Evolutionary conservation across 164 flowering plant species (phyloP), one percentile per base, ranked within the genome.

Genomic region (Magnolia kwangsiensis): DNA sequence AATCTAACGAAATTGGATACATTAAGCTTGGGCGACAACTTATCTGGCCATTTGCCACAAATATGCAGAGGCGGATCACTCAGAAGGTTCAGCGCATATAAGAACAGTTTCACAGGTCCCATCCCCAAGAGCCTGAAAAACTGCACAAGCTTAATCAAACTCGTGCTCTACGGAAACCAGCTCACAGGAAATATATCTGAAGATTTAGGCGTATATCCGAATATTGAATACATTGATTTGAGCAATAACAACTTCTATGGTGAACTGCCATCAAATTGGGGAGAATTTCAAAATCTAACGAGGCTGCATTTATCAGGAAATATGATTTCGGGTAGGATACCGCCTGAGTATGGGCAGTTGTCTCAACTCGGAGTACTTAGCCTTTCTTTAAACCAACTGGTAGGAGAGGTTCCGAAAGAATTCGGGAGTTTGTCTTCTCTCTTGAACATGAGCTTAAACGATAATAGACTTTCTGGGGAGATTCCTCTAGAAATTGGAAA

Each of bases 81-180:
- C 0, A 10, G 18, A 50, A 73, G 67, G 63, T 77, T 82, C 21
- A 29, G 63, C 18, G 80, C 76, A 8, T 27, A 63, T n/a, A 31
- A 51, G 64, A 79, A 82, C 61, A 76, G 21, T 18, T 64, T 82
- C 73, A 24, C 69, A 3, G 84, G 84, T 8, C 78, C 80, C 4
- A 74, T 82, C n/a, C 81, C 84, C 11, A 58, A 71, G 71, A 74
- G 81, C 75, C 14, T 82, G 31, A 73, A 45, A 59, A 79, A 79
- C 37, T 82, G 81, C 72, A 66, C 79, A 1, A 51, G 78, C 19
- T 77, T 82, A 72, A 55, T 21, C 29, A 74, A 71, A 79, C 77
- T 82, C 8, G 76, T 75, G n/a, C 79, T 82, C 1, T 55, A 79
- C 6, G 51, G 59, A 8, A 82, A 79, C 71, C 69, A 24, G 16